A percentile compares a stretch with the other conserved stretches of the same genome.
These are phyloP conservation scores for Phlyctochytrium planicorne DNA, from an alignment of 192 early-diverging fungal genomes.

Conservation along the genomic window DNA sequence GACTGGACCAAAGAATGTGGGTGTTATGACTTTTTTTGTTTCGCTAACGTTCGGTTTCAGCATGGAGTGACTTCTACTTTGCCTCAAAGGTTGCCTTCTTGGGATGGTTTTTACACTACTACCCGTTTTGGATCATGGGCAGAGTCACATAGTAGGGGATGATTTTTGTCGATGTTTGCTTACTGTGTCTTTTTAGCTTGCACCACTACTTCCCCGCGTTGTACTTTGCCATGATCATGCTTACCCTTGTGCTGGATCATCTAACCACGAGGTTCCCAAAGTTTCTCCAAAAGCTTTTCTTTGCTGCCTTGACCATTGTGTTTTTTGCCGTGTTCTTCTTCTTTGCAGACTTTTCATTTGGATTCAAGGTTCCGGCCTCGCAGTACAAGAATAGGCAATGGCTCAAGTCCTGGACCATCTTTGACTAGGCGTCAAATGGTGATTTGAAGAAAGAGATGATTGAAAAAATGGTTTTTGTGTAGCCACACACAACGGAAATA, in stretches of 20 bases:
- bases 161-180: slow-evolving; percentile 5
- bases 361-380: slow-evolving; percentile 67
- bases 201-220: slow-evolving; percentile 97
- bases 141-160: slow-evolving; percentile 77
- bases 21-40: too few species aligned
- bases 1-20: slow-evolving; percentile 57
- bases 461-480: too few species aligned
- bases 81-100: slow-evolving; percentile 69
- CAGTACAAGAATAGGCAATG: slow-evolving; percentile 64
- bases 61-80: slow-evolving; percentile 73
- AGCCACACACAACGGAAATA: neutral
- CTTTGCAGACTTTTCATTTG: slow-evolving; percentile 82
- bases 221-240: slow-evolving; percentile 87
- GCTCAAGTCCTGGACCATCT: slow-evolving; percentile 79
- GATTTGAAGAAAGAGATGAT: too few species aligned
- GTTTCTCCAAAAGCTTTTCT: slow-evolving; percentile 33
- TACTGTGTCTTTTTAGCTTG: slow-evolving; percentile 37
- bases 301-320: slow-evolving; percentile 34
- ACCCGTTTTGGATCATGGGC: slow-evolving; percentile 95
- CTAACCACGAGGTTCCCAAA: slow-evolving; percentile 33
- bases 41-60: too few species aligned
- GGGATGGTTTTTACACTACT: slow-evolving; percentile 95
- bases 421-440: too few species aligned
- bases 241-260: slow-evolving; percentile 77
- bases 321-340: slow-evolving; percentile 65